Evolutionary conservation across 2,329 filamentous ascomycete species (phyloP).

Genomic region (Colletotrichum sojae): DNA sequence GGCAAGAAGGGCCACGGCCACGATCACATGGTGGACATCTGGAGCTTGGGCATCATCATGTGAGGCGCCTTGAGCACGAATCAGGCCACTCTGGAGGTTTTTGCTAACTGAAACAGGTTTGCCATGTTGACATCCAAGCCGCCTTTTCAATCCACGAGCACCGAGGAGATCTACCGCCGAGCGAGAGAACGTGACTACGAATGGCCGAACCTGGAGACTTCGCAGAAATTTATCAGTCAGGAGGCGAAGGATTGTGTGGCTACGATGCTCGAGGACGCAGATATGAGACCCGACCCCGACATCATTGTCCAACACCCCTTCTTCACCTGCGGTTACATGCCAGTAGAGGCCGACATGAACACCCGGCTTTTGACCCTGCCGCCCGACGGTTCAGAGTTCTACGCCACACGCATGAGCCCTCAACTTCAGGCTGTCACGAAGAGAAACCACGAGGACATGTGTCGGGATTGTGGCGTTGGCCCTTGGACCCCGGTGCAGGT

Average conservation of each 20-base stretch:
- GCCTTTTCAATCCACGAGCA: constrained; percentile 93
- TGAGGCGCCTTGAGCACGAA: constrained; percentile 58
- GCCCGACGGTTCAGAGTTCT: constrained; percentile 72
- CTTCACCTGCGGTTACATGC: constrained; percentile 83
- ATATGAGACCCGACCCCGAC: constrained; percentile 82
- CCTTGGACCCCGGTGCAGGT: constrained; percentile 64
- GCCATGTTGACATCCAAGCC: constrained; percentile 97
- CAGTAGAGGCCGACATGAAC: constrained; percentile 71
- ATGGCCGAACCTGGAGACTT: constrained; percentile 79
- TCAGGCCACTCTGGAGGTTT: background rate
- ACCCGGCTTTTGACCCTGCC: constrained; percentile 69
- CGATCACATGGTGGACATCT: constrained; percentile 98
- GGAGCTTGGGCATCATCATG: constrained; percentile 98
- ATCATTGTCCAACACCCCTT: constrained; percentile 84
- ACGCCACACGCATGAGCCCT: constrained; percentile 61
- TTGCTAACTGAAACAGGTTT: constrained; percentile 70
- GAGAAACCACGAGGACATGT: constrained; percentile 70
- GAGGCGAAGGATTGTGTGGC: constrained; percentile 86
- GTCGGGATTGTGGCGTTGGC: constrained; percentile 71
- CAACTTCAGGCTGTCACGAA: constrained; percentile 62
- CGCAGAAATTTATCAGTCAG: constrained; percentile 78
- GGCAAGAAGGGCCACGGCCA: constrained; percentile 95
- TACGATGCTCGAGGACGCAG: constrained; percentile 81
- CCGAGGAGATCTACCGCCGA: constrained; percentile 86
- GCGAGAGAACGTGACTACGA: constrained; percentile 81